Evolutionary conservation across 2,329 filamentous ascomycete species (phyloP), one percentile per base, ranked within the genome.

Genomic region (Ploettnerulaceae sp.): DNA sequence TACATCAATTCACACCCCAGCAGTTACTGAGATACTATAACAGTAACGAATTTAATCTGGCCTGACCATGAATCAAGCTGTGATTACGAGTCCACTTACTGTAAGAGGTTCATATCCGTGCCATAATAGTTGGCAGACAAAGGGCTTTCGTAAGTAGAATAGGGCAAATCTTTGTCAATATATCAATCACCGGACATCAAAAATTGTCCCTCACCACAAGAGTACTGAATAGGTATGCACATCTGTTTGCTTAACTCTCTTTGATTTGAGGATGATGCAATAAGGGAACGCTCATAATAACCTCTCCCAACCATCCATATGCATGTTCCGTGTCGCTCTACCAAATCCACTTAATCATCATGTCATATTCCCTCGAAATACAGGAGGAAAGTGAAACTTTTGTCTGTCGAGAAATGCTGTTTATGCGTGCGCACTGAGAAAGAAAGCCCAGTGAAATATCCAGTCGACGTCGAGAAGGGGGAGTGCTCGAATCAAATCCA

Each of bases 291-390:
- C 45, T 37, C 18, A 22, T 26, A 26, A 42, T 29, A 32, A 37
- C 15, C 24, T 24, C 29, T 11, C 21, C 29, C 14, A 34, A 12
- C 44, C 26, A 29, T 31, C 29, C 44, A 35, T 40, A 47, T 40
- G 45, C 36, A 46, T 29, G 18, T 8, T 25, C 38, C 31, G 32
- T 25, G 26, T 24, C 38, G 33, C 38, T 34, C 29, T 25, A 17
- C 39, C 39, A 29, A 38, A 22, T 38, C 32, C 21, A 28, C 42
- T 41, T 44, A 50, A 36, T 56, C 57, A 28, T 60, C 45, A 43
- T 40, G 53, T 60, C 57, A 48, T 59, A 52, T 57, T 43, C 49
- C 47, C 53, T 54, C 50, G 40, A 52, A 54, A 60, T 55, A 47
- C 51, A 50, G 31, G 14, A 47, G 50, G 46, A 39, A 35, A 49